These are phyloP conservation scores for Epichloe gansuensis DNA, from an alignment of 2,329 filamentous ascomycete genomes.

Conservation along the genomic window DNA sequence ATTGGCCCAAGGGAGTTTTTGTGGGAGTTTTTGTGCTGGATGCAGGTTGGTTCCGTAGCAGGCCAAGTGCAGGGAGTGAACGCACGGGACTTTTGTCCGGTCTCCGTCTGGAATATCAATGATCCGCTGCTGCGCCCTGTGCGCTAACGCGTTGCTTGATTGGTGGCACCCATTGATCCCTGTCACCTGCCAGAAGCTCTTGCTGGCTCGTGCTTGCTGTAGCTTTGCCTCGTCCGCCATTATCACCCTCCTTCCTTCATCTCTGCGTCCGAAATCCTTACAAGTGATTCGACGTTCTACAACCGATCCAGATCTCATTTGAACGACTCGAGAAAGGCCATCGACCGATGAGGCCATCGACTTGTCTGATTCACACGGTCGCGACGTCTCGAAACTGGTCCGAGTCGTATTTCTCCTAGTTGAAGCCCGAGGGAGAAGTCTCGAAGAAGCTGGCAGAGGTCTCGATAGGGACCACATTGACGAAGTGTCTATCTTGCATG, in stretches of 20 bases:
- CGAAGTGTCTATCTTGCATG: constrained; percentile 1
- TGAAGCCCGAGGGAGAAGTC: background rate
- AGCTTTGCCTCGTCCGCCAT: background rate
- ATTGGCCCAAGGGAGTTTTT: no score
- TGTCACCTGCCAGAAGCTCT: constrained; percentile 1
- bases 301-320: background rate
- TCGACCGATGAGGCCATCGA: background rate
- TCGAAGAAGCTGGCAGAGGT: background rate
- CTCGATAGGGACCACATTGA: background rate
- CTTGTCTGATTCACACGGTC: background rate
- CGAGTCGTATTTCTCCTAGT: background rate
- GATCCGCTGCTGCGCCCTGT: background rate
- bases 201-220: background rate
- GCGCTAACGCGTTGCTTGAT: background rate
- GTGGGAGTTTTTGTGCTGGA: no score
- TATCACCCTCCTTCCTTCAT: background rate
- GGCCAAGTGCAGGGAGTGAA: background rate
- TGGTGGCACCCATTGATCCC: background rate
- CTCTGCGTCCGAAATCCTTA: background rate
- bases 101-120: background rate
- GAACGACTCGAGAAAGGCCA: background rate
- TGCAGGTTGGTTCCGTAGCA: background rate
- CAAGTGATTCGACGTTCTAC: background rate
- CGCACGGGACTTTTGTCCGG: background rate
- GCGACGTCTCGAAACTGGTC: background rate